Evolutionary conservation across 805 yeast species (phyloP), one percentile per base, ranked within the genome.

Genomic region (Ogataea allantospora): DNA sequence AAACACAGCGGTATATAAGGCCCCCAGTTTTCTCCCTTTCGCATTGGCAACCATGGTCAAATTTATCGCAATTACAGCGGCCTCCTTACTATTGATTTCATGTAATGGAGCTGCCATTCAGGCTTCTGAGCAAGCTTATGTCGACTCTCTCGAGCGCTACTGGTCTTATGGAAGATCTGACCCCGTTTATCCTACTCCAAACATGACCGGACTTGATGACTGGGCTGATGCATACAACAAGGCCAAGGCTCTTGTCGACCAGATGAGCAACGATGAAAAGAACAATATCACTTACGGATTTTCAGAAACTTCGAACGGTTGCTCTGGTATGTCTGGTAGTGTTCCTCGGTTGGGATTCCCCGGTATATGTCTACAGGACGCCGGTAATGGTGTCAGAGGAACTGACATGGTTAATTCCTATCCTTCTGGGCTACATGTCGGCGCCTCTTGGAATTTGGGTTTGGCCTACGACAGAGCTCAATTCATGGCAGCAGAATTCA

Each of bases 351-450:
- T 75, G 22, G 83, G 83, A 7, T 44, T 42, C 25, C 75, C 77
- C 3, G 66, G 73, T 7, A 54, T 79, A 10, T 78, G 84, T 47
- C 62, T 77, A 19, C 83, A 78, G 48, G 83, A 78, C 58, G 82
- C 81, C 4, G 81, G 82, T 5, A 68, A 72, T 44, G 84, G 84
- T 7, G 75, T 78, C 13, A 61, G 81, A 40, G 68, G 66, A 37
- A 70, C 83, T 6, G 83, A 78, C 50, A 70, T 70, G 48, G 72
- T 70, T 19, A 73, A 82, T 1, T 67, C 69, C 24, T 78, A 71
- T 42, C 83, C 84, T 1, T 70, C 79, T 2, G 84, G 80, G 0
- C 49, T 78, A 24, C 79, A 83, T 6, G 60, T 76, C 4, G 84
- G 77, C 1, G 61, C 80, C 10, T 73, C 83, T 6, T 79, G 76